phyloP scores from a whole-genome alignment of 768 basidiomycete genomes.

The Lactarius tabidus region DNA sequence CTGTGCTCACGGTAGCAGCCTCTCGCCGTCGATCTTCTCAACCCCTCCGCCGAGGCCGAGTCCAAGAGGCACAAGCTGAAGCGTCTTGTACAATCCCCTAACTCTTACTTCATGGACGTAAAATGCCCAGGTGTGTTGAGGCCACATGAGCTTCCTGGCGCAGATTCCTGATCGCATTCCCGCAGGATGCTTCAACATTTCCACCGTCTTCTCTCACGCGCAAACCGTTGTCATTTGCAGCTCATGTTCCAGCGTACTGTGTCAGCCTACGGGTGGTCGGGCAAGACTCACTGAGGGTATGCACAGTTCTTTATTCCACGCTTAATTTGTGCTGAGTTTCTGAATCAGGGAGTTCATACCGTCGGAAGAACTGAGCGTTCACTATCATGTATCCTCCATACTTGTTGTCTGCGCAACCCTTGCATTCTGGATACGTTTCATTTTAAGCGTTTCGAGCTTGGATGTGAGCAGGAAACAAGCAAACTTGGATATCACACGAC shows the following conservation, averaged over 20 bases:
- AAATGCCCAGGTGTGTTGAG: conserved; percentile 84
- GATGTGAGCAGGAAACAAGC: neutral
- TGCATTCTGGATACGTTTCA: conserved; percentile 43
- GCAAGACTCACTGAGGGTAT: conserved; percentile 96
- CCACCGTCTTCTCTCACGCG: conserved; percentile 98
- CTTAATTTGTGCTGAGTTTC: conserved; percentile 17
- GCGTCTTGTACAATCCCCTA: conserved; percentile 96
- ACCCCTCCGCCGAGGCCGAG: conserved; percentile 86
- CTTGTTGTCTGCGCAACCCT: conserved; percentile 26
- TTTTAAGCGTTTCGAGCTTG: conserved; percentile 47
- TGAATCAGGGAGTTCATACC: conserved; percentile 86
- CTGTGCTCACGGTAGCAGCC: conserved; percentile 45
- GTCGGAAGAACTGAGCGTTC: conserved; percentile 77
- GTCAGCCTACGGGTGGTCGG: conserved; percentile 98
- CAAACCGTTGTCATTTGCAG: conserved; percentile 95
- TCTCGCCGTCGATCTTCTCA: conserved; percentile 96
- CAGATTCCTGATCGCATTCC: neutral
- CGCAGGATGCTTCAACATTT: conserved; percentile 90
- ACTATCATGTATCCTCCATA: conserved; percentile 26
- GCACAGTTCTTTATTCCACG: conserved; percentile 30
- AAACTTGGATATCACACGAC: neutral
- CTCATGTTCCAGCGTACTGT: conserved; percentile 89
- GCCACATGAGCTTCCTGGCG: neutral
- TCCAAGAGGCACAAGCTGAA: conserved; percentile 97
- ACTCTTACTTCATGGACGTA: conserved; percentile 99